Conservation (phyloP, 2,329 filamentous ascomycete genomes). For the Orbilia javanica region DNA sequence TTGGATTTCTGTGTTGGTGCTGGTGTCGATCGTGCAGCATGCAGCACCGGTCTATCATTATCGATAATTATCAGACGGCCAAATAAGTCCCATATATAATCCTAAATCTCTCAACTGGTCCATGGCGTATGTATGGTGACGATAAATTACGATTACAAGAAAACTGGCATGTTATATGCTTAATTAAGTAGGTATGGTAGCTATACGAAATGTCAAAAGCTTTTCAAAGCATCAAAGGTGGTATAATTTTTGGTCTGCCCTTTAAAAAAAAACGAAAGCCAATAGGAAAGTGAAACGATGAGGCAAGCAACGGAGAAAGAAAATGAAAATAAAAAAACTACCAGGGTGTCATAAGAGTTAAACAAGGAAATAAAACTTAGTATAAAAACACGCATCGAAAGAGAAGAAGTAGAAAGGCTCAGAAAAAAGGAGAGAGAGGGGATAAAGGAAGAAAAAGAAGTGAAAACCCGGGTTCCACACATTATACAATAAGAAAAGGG, state of each 20-base stretch:
- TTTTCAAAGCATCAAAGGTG: conserved; percentile 12
- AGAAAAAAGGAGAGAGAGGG: conserved; percentile 4
- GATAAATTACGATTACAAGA: not conserved
- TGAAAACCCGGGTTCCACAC: conserved; percentile 32
- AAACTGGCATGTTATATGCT: not conserved
- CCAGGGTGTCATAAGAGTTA: not conserved
- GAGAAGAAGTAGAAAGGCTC: conserved; percentile 6
- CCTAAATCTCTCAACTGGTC: no score
- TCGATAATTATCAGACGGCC: no score
- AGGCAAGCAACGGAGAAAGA: not conserved
- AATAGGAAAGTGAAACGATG: not conserved
- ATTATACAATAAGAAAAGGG: conserved; percentile 48
- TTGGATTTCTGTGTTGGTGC: not conserved
- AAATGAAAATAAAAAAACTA: no score
- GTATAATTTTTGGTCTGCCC: conserved; percentile 44
- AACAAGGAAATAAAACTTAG: not conserved
- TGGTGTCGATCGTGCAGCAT: no score
- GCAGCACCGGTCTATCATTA: no score
- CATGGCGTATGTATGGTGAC: no score
- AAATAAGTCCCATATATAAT: no score
- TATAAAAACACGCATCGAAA: conserved; percentile 28
- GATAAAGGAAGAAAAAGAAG: conserved; percentile 2
- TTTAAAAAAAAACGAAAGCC: conserved; percentile 8
- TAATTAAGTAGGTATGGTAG: no score
- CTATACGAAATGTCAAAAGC: not conserved